Evolutionary conservation across 78 protist genomes (phyloP), one percentile per base, ranked within the genome.

Genomic region (Planoprotostelium fungivorum): DNA sequence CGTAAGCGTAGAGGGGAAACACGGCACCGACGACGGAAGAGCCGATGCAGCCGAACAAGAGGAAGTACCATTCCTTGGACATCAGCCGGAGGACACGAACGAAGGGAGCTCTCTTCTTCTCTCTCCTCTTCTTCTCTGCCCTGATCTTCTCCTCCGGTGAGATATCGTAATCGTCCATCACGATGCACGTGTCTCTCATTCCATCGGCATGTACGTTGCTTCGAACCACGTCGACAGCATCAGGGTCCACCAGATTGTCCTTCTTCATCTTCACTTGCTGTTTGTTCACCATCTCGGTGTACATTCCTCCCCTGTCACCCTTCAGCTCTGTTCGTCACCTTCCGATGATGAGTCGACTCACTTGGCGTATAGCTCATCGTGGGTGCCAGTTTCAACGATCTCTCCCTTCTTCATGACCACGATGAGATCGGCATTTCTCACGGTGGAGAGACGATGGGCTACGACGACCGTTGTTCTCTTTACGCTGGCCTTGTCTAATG

Each of bases 361-460:
- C 36, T 1, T 0, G 23, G 83, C 96, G 87, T 96, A 86, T 36
- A 98, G 90, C 86, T 97, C 97, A 28, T 96, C 95, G 90, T 98
- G 99, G 5, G 97, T 92, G 37, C 99, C 99, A 1, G 38, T 88
- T 87, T 97, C 99, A 63, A 92, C 96, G 0, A 97, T 92, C 85
- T 38, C 85, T 5, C 99, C 99, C 29, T 86, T 29, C 83, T 92
- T 73, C n/a, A n/a, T n/a, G n/a, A n/a, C n/a, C n/a, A n/a, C n/a
- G n/a, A n/a, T n/a, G n/a, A n/a, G n/a, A n/a, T 95, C 97, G 1
- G 97, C 96, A 84, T 94, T 84, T 5, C 89, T 38, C 89, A 98
- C 88, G 23, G 99, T 98, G 23, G 97, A 90, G 29, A 98, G 91
- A 38, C 99, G 88, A 87, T 99, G 99, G 0, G 99, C 99, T 37